These are phyloP conservation scores for Cutaneotrichosporon dermatis DNA, from an alignment of 1,284 basidiomycete genomes.

Conservation along the genomic window DNA sequence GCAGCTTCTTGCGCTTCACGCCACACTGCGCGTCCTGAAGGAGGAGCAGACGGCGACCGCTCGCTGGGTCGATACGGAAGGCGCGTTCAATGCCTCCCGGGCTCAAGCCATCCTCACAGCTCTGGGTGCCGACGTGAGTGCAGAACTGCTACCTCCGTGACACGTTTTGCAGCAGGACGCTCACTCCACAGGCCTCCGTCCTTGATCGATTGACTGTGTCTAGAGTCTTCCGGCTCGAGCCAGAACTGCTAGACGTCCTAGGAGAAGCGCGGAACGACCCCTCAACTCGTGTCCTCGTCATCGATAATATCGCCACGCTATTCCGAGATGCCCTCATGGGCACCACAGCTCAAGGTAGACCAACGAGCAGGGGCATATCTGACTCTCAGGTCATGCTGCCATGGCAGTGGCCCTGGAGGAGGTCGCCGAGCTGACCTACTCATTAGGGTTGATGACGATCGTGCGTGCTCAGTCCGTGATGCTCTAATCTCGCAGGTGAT, in stretches of 20 bases:
- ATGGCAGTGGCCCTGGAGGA: constrained; percentile 43
- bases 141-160: no score
- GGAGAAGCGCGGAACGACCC: constrained; percentile 7
- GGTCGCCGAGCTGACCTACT: constrained; percentile 32
- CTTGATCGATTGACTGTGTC: constrained; percentile 34
- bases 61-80: constrained; percentile 45
- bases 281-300: constrained; percentile 26
- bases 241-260: constrained; percentile 29
- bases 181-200: constrained; percentile 8
- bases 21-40: constrained; percentile 28
- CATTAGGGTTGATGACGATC: constrained; percentile 24
- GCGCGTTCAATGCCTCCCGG: constrained; percentile 36
- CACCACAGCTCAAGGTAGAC: constrained; percentile 39
- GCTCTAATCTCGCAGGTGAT: constrained; percentile 27
- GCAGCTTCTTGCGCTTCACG: constrained; percentile 42
- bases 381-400: constrained; percentile 38
- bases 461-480: constrained; percentile 15
- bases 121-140: constrained; percentile 29
- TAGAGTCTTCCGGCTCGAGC: constrained; percentile 37
- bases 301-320: constrained; percentile 38
- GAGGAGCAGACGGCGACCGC: constrained; percentile 25
- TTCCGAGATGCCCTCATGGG: constrained; percentile 40
- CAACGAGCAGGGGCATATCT: background rate
- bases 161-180: no score
- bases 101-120: constrained; percentile 28